Base-by-base conservation (phyloP, 1,284 basidiomycete species). In the Albatrellus sp. region DNA sequence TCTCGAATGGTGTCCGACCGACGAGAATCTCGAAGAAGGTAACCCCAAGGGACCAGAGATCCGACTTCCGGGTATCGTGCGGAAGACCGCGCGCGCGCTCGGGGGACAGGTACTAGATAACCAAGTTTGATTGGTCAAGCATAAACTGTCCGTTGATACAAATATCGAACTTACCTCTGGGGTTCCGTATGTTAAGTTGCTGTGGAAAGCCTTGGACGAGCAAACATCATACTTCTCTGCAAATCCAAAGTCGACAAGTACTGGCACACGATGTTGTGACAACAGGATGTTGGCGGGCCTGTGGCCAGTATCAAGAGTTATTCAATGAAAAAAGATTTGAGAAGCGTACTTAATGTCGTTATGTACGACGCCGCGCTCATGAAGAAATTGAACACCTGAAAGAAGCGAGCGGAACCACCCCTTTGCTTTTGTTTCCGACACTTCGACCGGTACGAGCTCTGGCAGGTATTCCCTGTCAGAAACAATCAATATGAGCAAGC, bases 181-280 rank as follows among this genome's bases (percentile, higher is more conserved):
- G 5, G 90, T 93, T 12, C 90, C 90, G 64, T 91, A 92, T 2
- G 79, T 79, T 36, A 90, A 72, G 53, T 82, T 85, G 53, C 82
- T 87, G 48, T 84, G 75, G 66, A 93, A 93, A 0, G 83, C 79
- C 30, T 75, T 77, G 12, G 66, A 57, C 1, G 75, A 71, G 3
- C 63, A 58, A 37, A 70, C 53, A 49, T 85, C 75, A 53, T 88
- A 90, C 50, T 76, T 77, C 57, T 91, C 84, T 1, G 91, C 89
- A 55, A 96, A 96, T 1, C 91, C 91, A 57, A 92, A 94, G 60
- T 93, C 90, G 28, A 93, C 84, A 4, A 93, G 72, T 1, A 92
- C 83, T 0, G 90, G 90, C 0, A 85, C 64, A 51, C 80, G 78
- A 53, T 77, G 70, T 47, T 68, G 63, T 2, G 83, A 85, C 37